Conservation (phyloP, 306 rosid species). For the Arachis stenosperma region DNA sequence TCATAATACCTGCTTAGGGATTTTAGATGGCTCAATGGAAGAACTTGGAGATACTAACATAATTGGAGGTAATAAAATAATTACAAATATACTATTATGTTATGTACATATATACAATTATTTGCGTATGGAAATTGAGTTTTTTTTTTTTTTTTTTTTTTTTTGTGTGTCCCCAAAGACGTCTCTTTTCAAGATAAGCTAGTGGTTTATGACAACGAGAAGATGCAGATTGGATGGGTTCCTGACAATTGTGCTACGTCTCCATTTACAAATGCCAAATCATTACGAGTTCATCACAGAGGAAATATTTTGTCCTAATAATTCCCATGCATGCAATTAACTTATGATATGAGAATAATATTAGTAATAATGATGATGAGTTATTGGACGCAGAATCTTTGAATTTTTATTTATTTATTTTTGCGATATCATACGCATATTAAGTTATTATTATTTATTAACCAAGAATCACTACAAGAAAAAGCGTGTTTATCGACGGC, state of each 20-base stretch:
- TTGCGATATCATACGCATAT: too few species aligned
- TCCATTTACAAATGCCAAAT: conserved; percentile 41
- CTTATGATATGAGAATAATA: too few species aligned
- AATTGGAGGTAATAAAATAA: conserved; percentile 65
- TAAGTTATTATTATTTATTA: too few species aligned
- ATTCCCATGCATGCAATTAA: too few species aligned
- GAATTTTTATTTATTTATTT: too few species aligned
- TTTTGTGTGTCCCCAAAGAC: conserved; percentile 47
- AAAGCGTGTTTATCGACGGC: too few species aligned
- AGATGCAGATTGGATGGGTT: conserved; percentile 69
- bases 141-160: conserved; percentile 31
- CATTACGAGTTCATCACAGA: background rate
- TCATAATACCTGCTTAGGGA: conserved; percentile 80
- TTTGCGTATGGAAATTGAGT: too few species aligned
- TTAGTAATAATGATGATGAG: too few species aligned
- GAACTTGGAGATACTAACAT: conserved; percentile 58
- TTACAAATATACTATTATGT: background rate
- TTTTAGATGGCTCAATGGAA: conserved; percentile 55
- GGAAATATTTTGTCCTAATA: too few species aligned
- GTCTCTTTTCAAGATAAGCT: conserved; percentile 65
- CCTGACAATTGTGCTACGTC: conserved; percentile 51
- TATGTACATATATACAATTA: too few species aligned
- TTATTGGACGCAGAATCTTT: too few species aligned
- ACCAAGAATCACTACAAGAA: too few species aligned
- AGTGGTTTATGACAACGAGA: conserved; percentile 79